Conservation (phyloP, 2,329 filamentous ascomycete species). For the Cadophora luteo-olivacea region DNA sequence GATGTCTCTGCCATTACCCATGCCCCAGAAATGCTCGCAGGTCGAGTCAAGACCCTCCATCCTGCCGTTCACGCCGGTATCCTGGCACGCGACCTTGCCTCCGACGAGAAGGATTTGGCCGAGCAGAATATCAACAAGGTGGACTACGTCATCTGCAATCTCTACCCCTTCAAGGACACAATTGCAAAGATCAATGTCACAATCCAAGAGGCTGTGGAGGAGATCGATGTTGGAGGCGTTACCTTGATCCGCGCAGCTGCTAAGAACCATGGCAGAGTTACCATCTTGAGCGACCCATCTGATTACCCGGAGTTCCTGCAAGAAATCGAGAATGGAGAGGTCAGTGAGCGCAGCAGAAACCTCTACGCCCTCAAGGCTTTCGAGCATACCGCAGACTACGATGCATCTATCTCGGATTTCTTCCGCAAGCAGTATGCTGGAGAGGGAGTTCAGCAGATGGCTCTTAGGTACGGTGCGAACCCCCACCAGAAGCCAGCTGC, state of each 20-base stretch:
- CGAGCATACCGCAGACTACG: slow-evolving; percentile 97
- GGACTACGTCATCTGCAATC: slow-evolving; percentile 96
- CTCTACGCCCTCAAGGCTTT: slow-evolving; percentile 96
- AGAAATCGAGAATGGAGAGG: slow-evolving; percentile 86
- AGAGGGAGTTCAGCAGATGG: slow-evolving; percentile 80
- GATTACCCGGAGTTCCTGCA: slow-evolving; percentile 95
- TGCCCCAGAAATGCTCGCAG: slow-evolving; percentile 95
- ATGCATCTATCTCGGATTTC: slow-evolving; percentile 92
- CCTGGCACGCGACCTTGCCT: slow-evolving; percentile 90
- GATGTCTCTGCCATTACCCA: slow-evolving; percentile 97
- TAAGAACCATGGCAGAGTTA: slow-evolving; percentile 96
- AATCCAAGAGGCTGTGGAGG: slow-evolving; percentile 94
- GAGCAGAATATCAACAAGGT: slow-evolving; percentile 96
- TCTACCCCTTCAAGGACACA: slow-evolving; percentile 99
- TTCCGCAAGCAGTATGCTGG: slow-evolving; percentile 97
- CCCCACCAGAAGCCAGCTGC: slow-evolving; percentile 97
- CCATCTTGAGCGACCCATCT: slow-evolving; percentile 90
- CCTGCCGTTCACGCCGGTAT: slow-evolving; percentile 84
- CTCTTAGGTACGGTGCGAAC: slow-evolving; percentile 94
- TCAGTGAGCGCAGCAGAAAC: slow-evolving; percentile 85
- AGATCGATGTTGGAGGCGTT: slow-evolving; percentile 98
- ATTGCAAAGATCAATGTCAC: slow-evolving; percentile 97
- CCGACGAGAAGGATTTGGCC: slow-evolving; percentile 95
- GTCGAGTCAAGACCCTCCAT: slow-evolving; percentile 93
- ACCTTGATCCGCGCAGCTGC: slow-evolving; percentile 95